phyloP scores from a whole-genome alignment of 2,329 filamentous ascomycete species.

The Ophiostoma himal-ulmi region DNA sequence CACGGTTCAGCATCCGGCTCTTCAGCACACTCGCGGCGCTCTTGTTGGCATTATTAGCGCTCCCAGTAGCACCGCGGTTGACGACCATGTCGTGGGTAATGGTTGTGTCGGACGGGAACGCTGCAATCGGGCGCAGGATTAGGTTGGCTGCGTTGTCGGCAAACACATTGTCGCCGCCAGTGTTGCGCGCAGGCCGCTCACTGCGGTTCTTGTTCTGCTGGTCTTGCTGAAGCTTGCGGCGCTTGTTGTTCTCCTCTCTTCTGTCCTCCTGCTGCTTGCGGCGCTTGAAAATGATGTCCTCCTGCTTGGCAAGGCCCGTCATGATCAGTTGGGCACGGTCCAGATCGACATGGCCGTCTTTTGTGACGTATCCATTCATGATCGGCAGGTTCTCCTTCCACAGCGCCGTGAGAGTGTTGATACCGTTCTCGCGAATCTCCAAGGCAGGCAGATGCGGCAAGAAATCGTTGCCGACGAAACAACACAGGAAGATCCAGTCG shows the following conservation, averaged over 20 bases:
- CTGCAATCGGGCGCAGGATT: constrained; percentile 38
- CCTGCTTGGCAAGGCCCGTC: constrained; percentile 80
- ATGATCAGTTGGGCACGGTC: constrained; percentile 82
- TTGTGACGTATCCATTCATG: constrained; percentile 95
- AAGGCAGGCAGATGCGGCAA: constrained; percentile 93
- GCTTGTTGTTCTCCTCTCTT: constrained; percentile 70
- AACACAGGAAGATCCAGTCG: constrained; percentile 99
- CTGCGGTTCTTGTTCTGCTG: constrained; percentile 31
- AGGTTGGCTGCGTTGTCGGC: constrained; percentile 25
- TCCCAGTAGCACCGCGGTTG: constrained; percentile 60
- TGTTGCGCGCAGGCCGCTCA: constrained; percentile 6
- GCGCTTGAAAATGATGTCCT: constrained; percentile 86
- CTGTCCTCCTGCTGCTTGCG: constrained; percentile 82
- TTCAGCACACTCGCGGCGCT: constrained; percentile 87
- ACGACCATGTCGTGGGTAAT: constrained; percentile 86
- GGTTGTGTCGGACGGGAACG: constrained; percentile 50
- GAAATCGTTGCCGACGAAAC: constrained; percentile 98
- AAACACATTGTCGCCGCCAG: constrained; percentile 25
- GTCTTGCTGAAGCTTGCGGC: constrained; percentile 69
- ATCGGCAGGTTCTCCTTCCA: constrained; percentile 87
- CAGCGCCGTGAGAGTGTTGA: constrained; percentile 92
- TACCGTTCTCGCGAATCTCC: constrained; percentile 94
- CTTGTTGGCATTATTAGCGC: constrained; percentile 80
- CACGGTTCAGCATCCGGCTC: constrained; percentile 60
- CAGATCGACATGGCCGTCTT: constrained; percentile 88